phyloP scores from a whole-genome alignment of 352 stramenopile genomes.

The Globisporangium parvum region DNA sequence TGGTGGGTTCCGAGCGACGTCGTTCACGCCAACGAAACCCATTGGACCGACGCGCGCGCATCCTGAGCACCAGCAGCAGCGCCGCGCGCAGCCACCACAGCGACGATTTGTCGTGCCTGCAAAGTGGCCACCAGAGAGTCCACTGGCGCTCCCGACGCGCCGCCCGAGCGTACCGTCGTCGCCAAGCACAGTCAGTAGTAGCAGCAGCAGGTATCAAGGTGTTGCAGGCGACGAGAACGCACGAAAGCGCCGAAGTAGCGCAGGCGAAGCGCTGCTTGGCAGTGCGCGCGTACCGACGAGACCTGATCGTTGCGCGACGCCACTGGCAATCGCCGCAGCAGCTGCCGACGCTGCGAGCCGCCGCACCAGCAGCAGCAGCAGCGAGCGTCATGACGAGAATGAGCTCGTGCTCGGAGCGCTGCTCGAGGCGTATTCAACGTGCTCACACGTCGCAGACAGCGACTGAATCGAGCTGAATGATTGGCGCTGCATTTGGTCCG shows the following conservation, averaged over 20 bases:
- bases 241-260: background rate
- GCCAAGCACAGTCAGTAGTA: background rate
- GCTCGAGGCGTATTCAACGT: slow-evolving; percentile 10
- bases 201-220: background rate
- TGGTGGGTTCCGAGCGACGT: slow-evolving; percentile 43
- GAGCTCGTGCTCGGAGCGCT: slow-evolving; percentile 18
- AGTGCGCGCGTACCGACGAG: background rate
- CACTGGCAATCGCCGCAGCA: background rate
- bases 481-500: background rate
- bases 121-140: background rate
- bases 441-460: slow-evolving; percentile 11
- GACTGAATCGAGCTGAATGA: background rate
- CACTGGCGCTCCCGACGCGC: slow-evolving; percentile 7
- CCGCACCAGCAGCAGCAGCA: slow-evolving; percentile 1
- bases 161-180: slow-evolving; percentile 10
- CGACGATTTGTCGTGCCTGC: background rate
- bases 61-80: background rate
- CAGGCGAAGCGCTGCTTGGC: background rate
- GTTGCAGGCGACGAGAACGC: background rate
- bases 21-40: slow-evolving; percentile 10
- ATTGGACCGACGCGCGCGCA: slow-evolving; percentile 6
- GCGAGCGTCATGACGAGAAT: background rate
- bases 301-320: background rate
- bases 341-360: background rate
- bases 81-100: slow-evolving; percentile 1